Percentiles rank a stretch among this genome's conserved stretches.
Evolutionary conservation across 148 eudicot genomes (phyloP).

Genomic region (Heliosperma pusillum): DNA sequence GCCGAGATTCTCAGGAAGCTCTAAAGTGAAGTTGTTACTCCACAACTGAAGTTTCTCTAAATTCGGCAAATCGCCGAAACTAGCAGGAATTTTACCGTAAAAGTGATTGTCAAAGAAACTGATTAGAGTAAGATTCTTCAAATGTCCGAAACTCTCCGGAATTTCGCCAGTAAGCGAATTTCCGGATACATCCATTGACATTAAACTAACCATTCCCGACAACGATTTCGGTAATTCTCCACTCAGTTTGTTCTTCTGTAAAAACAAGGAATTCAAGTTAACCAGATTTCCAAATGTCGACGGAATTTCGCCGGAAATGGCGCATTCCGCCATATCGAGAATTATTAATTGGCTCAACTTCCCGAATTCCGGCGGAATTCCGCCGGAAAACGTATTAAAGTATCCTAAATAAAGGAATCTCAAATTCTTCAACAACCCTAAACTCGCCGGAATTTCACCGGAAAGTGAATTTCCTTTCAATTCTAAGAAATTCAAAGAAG

Average conservation of each 20-base stretch:
- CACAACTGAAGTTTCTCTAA: conserved; percentile 44
- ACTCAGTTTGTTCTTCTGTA: conserved; percentile 41
- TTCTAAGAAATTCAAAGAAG: conserved; percentile 28
- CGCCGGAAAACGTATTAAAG: conserved; percentile 45
- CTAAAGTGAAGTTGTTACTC: conserved; percentile 38
- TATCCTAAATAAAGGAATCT: conserved; percentile 38
- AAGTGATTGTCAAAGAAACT: conserved; percentile 47
- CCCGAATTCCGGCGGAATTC: conserved; percentile 71
- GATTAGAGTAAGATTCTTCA: conserved; percentile 41
- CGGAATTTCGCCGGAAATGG: conserved; percentile 59
- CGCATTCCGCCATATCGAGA: conserved; percentile 51
- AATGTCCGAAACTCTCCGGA: conserved; percentile 38
- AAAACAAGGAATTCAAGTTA: conserved; percentile 46
- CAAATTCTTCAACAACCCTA: conserved; percentile 28
- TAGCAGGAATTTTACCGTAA: conserved; percentile 42
- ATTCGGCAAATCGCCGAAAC: conserved; percentile 45
- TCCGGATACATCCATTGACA: conserved; percentile 40
- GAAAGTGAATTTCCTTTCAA: conserved; percentile 57
- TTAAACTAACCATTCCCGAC: conserved; percentile 34
- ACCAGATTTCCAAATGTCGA: conserved; percentile 41
- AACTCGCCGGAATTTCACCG: conserved; percentile 48
- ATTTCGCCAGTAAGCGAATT: conserved; percentile 51
- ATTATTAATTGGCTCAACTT: too few relatives aligned
- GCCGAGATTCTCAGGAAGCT: conserved; percentile 47
- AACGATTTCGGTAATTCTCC: conserved; percentile 53